Evolutionary conservation across 2,329 filamentous ascomycete species (phyloP).

Genomic region (Trichoderma sp.): DNA sequence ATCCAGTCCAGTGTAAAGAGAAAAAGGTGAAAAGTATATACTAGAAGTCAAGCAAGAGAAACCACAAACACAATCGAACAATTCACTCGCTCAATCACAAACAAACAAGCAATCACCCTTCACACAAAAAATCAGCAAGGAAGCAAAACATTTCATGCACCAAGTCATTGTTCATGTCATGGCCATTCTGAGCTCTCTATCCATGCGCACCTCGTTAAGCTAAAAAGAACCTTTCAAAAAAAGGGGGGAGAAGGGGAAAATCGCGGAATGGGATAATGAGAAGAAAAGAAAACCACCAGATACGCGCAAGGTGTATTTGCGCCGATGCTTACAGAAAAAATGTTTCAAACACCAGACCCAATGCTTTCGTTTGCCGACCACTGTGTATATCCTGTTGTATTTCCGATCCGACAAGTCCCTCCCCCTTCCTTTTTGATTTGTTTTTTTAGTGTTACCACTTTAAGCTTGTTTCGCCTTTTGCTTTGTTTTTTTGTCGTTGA

Average conservation of each 20-base stretch:
- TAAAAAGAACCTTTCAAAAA: slow-evolving; percentile 16
- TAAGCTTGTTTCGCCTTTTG: not conserved
- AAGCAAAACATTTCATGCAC: not conserved
- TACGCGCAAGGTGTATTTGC: slow-evolving; percentile 18
- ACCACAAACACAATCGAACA: not conserved
- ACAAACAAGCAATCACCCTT: not conserved
- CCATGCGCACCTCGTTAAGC: slow-evolving; percentile 27
- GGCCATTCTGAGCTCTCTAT: slow-evolving; percentile 25
- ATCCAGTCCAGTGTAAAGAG: not conserved
- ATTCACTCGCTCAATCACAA: not conserved
- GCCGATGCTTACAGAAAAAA: slow-evolving; percentile 23
- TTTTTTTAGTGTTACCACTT: not conserved
- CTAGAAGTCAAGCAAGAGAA: not conserved
- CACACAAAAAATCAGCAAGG: not conserved
- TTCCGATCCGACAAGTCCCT: slow-evolving; percentile 9
- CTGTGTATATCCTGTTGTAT: slow-evolving; percentile 24
- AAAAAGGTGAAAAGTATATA: not conserved
- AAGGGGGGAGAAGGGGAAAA: not conserved
- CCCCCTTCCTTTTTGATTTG: not conserved
- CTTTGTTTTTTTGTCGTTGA: not conserved
- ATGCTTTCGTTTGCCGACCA: slow-evolving; percentile 18
- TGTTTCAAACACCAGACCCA: slow-evolving; percentile 20
- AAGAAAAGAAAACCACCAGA: slow-evolving; percentile 8
- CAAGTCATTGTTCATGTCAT: slow-evolving; percentile 21
- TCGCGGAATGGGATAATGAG: not conserved